Percentiles rank a stretch among this genome's conserved stretches.
Evolutionary conservation across 1,139 yeast genomes (phyloP).

Genomic region (Taphrina flavorubra): DNA sequence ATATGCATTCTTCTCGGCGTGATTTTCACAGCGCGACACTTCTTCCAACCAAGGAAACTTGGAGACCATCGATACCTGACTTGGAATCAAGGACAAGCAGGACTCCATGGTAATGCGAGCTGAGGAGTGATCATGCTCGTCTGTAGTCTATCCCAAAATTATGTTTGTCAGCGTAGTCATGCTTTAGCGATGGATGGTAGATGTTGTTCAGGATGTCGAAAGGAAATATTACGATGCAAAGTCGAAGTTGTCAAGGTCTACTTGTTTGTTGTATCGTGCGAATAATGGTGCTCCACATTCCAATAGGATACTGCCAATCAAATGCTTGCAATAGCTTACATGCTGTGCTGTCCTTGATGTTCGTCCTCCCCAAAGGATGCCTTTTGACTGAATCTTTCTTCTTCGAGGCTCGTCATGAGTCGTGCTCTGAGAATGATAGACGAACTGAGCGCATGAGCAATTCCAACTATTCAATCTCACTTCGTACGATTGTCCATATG

Average conservation of each 20-base stretch:
- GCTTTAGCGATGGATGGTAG: conserved; percentile 6
- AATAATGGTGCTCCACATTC: conserved; percentile 25
- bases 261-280: neutral
- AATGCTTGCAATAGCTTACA: conserved; percentile 36
- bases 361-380: conserved; percentile 34
- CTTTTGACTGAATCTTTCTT: neutral
- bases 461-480: conserved; percentile 37
- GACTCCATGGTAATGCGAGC: neutral
- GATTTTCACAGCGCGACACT: conserved; percentile 64
- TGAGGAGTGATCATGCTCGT: neutral
- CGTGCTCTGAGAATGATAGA: conserved; percentile 2
- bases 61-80: conserved; percentile 75
- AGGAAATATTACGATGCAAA: neutral
- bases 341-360: neutral
- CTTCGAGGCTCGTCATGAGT: neutral
- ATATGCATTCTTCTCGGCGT: conserved; percentile 71
- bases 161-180: conserved; percentile 3
- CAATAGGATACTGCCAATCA: conserved; percentile 36
- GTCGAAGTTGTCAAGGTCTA: neutral
- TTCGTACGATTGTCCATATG: conserved; percentile 22
- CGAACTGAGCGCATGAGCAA: conserved; percentile 41
- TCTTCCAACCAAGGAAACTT: conserved; percentile 70
- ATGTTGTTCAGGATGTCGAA: neutral
- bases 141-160: neutral
- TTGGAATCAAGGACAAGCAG: conserved; percentile 55